Evolutionary conservation across 257 asterid species (phyloP).

Genomic region (Solanum corneliomulleri): DNA sequence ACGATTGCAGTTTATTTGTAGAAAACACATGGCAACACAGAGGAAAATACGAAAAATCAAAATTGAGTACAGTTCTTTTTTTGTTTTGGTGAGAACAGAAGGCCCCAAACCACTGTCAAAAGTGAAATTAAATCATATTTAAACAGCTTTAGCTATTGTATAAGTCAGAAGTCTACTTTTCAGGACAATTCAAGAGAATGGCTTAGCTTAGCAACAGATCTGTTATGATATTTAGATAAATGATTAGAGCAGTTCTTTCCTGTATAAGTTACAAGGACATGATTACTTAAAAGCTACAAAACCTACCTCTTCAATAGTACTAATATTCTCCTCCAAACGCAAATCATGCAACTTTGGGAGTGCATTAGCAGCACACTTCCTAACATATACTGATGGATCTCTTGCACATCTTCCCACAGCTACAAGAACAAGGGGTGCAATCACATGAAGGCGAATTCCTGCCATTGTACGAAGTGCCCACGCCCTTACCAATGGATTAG

Average conservation of each 20-base stretch:
- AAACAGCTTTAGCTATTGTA: not conserved
- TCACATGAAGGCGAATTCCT: slow-evolving; percentile 84
- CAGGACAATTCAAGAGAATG: not conserved
- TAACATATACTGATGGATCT: slow-evolving; percentile 93
- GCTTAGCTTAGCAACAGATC: not conserved
- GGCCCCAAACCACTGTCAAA: not conserved
- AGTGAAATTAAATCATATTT: not conserved
- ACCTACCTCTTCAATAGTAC: slow-evolving; percentile 71
- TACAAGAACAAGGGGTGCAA: slow-evolving; percentile 70
- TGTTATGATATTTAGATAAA: not conserved
- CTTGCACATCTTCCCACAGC: slow-evolving; percentile 88
- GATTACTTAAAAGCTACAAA: not conserved
- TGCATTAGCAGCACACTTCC: slow-evolving; percentile 95
- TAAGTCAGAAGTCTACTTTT: not conserved
- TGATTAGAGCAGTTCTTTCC: not conserved
- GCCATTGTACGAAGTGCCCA: slow-evolving; percentile 98
- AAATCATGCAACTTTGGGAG: slow-evolving; percentile 87
- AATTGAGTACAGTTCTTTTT: not conserved
- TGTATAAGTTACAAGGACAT: not conserved
- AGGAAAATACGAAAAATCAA: not conserved
- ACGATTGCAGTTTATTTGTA: not conserved
- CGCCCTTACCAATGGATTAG: slow-evolving; percentile 89
- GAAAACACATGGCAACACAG: not conserved
- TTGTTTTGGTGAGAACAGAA: not conserved
- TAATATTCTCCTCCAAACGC: slow-evolving; percentile 69